Percentiles rank a stretch among this genome's conserved stretches.
Conservation (phyloP, 768 basidiomycete genomes). For the Tricholoma hemisulphureum region DNA sequence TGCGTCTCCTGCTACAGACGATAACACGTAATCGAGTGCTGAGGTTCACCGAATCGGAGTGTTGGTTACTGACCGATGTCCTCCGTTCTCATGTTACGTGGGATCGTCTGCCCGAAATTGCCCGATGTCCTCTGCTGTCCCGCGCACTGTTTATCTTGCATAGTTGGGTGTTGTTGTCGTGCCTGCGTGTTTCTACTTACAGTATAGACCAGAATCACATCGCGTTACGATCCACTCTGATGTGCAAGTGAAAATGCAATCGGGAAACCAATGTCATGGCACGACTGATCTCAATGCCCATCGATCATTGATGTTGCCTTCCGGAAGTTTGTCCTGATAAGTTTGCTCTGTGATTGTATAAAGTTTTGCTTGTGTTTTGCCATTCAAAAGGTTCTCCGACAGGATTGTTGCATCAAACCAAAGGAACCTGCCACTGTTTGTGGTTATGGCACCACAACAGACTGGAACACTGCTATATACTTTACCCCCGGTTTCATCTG, state of each 20-base stretch:
- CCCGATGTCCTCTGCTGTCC: conserved; percentile 19
- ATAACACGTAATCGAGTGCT: neutral
- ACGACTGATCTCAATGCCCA: too few species aligned
- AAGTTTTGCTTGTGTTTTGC: too few species aligned
- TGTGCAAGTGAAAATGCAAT: too few species aligned
- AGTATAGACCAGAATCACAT: conserved; percentile 26
- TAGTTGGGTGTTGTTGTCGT: conserved; percentile 19
- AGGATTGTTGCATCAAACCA: too few species aligned
- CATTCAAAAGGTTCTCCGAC: too few species aligned
- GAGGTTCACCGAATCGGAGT: neutral
- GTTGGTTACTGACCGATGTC: neutral
- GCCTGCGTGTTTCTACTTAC: conserved; percentile 17
- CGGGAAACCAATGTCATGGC: too few species aligned
- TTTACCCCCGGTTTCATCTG: neutral
- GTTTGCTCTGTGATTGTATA: too few species aligned
- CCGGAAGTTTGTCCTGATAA: too few species aligned
- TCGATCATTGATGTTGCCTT: too few species aligned
- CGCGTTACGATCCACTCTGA: conserved; percentile 18
- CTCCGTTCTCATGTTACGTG: conserved; percentile 4
- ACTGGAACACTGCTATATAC: conserved; percentile 4
- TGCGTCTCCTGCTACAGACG: conserved; percentile 17
- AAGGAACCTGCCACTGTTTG: too few species aligned
- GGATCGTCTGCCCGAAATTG: conserved; percentile 5
- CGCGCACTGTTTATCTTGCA: conserved; percentile 21
- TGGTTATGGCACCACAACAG: conserved; percentile 7